Evolutionary conservation across 2,329 filamentous ascomycete species (phyloP).

Genomic region (Cryphonectria parasitica): DNA sequence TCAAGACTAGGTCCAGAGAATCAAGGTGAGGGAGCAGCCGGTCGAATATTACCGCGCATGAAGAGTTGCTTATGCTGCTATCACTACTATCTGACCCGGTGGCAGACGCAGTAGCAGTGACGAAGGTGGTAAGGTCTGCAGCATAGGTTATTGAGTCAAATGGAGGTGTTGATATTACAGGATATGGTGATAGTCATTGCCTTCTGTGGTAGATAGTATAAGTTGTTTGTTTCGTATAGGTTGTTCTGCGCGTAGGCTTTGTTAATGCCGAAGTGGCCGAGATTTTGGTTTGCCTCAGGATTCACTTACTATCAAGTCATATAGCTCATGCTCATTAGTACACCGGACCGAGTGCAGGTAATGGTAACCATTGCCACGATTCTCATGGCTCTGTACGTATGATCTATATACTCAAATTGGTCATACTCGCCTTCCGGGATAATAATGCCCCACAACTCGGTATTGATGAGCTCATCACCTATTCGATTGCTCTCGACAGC

Average conservation of each 20-base stretch:
- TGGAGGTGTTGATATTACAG: not conserved
- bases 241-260: conserved; percentile 47
- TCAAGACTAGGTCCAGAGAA: conserved; percentile 62
- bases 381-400: conserved; percentile 65
- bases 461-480: conserved; percentile 58
- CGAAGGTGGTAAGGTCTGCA: conserved; percentile 2
- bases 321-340: conserved; percentile 67
- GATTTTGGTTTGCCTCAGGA: not conserved
- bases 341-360: conserved; percentile 72
- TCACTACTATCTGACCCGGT: not conserved
- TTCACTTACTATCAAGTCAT: conserved; percentile 57
- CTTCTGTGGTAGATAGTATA: conserved; percentile 30
- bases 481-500: conserved; percentile 26
- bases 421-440: conserved; percentile 41
- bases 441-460: conserved; percentile 60
- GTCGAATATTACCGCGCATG: conserved; percentile 35
- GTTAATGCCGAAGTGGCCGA: not conserved
- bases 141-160: not conserved
- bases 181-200: conserved; percentile 1
- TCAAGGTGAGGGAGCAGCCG: conserved; percentile 57
- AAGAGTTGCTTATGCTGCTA: conserved; percentile 27
- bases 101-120: conserved; percentile 2
- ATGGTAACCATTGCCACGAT: conserved; percentile 58
- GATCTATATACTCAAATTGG: conserved; percentile 40
- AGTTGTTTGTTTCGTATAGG: conserved; percentile 55